Base-by-base conservation (phyloP, 495 filamentous ascomycete genomes). In the Talaromyces thailandensis region DNA sequence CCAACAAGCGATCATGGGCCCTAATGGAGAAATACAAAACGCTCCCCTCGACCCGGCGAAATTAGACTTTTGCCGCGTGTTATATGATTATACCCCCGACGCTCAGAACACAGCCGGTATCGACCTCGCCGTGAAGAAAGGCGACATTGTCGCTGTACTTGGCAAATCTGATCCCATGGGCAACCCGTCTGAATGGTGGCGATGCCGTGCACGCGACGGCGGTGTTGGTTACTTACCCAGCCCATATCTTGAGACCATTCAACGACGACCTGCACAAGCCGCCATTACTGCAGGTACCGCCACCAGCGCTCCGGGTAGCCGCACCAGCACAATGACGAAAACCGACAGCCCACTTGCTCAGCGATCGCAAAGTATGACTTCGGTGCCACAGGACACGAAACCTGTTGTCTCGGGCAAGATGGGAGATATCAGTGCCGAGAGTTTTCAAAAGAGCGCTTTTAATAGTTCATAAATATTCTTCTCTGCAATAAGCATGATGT, bases 181-280 rank as follows among this genome's bases (percentile, higher is more conserved):
- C 55, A 90, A 96, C 66, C 86, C 91, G 12, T 89, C 86, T 58
- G 92, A 98, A 70, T 99, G 94, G 94, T 99, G 94, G 94, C 86
- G 88, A 62, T 99, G 94, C 75, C 81, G 94, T 61, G 89, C 93
- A n/a, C 80, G 95, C 56, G 92, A 98, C 70, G 92, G 91, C 18
- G 79, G 91, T 21, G 86, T 96, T 55, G 94, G 94, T 2, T 99
- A 96, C 69, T 80, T 99, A 11, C 94, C 94, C 6, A 82, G 86
- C 3, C 88, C 89, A 0, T 99, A 96, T 75, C 81, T 99, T 57
- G 92, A 96, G 76, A 82, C 86, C 6, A 88, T 95, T 62, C 83
- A 88, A 68, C 79, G 89, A 64, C 85, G 86, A 71, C 86, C 85
- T 37, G 77, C 78, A 1, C 84, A 81, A 66, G 79, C 86, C 53